phyloP scores from a whole-genome alignment of 192 early-diverging fungal species.

The Helicostylum pulchrum region DNA sequence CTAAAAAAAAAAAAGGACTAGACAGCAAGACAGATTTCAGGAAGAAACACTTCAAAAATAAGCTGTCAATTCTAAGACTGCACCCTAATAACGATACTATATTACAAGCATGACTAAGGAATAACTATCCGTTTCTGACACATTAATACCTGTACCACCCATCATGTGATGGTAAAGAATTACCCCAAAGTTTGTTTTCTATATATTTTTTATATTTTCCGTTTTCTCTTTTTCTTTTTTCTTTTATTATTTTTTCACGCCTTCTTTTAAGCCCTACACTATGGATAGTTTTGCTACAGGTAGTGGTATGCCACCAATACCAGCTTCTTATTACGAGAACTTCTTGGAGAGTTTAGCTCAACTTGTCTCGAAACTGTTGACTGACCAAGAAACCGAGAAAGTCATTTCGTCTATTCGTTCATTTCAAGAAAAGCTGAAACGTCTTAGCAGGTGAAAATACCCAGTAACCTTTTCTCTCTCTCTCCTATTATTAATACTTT shows the following conservation, averaged over 20 bases:
- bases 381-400: slow-evolving; percentile 63
- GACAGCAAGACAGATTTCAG: too few species aligned
- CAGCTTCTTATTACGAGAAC: slow-evolving; percentile 48
- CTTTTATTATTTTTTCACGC: not conserved
- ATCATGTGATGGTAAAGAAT: not conserved
- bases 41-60: too few species aligned
- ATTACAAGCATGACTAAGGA: too few species aligned
- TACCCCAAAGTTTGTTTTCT: not conserved
- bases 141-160: not conserved
- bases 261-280: not conserved
- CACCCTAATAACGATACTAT: too few species aligned
- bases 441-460: slow-evolving; percentile 54
- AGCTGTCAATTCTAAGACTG: too few species aligned
- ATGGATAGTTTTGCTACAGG: not conserved
- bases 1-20: too few species aligned
- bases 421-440: slow-evolving; percentile 64
- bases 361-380: slow-evolving; percentile 58
- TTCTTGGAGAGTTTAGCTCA: slow-evolving; percentile 62
- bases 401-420: slow-evolving; percentile 53
- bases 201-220: not conserved
- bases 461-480: slow-evolving; percentile 4
- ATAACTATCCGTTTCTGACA: too few species aligned
- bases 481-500: not conserved
- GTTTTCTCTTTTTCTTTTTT: not conserved
- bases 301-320: not conserved